Percentiles rank a stretch among this genome's conserved stretches.
These are phyloP conservation scores for Scedosporium aurantiacum DNA, from an alignment of 2,329 filamentous ascomycete species.

Conservation along the genomic window DNA sequence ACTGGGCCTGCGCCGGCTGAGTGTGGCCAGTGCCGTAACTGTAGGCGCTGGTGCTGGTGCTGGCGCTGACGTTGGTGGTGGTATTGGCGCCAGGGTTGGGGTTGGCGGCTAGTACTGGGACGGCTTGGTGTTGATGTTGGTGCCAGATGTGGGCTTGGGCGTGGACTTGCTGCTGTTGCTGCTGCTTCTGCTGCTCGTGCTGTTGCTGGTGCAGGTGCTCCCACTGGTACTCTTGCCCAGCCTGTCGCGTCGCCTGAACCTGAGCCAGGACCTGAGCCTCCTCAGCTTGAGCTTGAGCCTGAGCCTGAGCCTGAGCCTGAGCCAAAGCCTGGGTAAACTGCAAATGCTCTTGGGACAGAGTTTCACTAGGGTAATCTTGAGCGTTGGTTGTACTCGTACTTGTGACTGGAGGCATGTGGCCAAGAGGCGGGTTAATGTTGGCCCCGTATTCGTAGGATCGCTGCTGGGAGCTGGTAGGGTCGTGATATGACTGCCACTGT, in stretches of 20 bases:
- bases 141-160: constrained; percentile 4
- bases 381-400: not conserved
- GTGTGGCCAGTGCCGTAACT: constrained; percentile 5
- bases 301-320: constrained; percentile 3
- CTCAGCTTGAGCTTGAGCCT: constrained; percentile 1
- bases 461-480: constrained; percentile 50
- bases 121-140: constrained; percentile 11
- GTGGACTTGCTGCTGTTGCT: constrained; percentile 9
- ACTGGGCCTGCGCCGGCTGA: constrained; percentile 1
- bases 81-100: constrained; percentile 20
- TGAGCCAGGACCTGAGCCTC: not conserved
- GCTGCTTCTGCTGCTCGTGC: constrained; percentile 19
- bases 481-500: constrained; percentile 55
- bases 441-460: constrained; percentile 46
- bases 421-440: not conserved
- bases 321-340: not conserved
- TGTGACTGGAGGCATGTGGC: not conserved
- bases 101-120: not conserved
- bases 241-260: constrained; percentile 15
- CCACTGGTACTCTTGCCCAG: constrained; percentile 12
- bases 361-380: constrained; percentile 1
- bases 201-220: constrained; percentile 15
- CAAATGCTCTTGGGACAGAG: not conserved
- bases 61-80: constrained; percentile 18
- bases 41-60: constrained; percentile 11